Conservation (phyloP, 345 rosid species). For the Gynandropsis gynandra region DNA sequence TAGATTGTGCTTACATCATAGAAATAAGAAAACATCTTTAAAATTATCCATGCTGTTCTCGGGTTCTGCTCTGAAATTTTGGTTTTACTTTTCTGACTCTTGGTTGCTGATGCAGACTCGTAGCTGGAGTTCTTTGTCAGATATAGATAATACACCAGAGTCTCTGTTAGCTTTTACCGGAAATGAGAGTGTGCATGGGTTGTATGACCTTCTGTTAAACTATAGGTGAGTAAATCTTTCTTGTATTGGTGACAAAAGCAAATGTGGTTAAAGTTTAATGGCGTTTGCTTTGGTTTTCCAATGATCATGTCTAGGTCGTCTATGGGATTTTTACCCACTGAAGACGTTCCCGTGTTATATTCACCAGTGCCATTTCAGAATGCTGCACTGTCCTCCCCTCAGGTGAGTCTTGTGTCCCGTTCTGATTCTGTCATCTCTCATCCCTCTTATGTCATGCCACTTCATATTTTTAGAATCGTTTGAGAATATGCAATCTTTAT, state of each 20-base stretch:
- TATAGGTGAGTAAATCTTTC: conserved; percentile 44
- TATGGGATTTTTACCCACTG: conserved; percentile 51
- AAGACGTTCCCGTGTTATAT: conserved; percentile 74
- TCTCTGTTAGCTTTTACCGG: conserved; percentile 75
- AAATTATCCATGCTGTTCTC: no score
- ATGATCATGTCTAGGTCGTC: conserved; percentile 47
- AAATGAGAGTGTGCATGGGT: conserved; percentile 55
- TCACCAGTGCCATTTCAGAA: conserved; percentile 75
- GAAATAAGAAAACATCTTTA: no score
- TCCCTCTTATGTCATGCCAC: neutral
- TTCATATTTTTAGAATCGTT: neutral
- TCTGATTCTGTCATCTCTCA: neutral
- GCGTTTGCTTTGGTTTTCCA: conserved; percentile 13
- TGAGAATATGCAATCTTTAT: conserved; percentile 16
- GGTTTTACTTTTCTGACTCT: conserved; percentile 21
- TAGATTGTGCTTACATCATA: no score
- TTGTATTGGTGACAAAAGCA: neutral
- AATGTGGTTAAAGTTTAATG: neutral
- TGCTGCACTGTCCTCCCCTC: conserved; percentile 78
- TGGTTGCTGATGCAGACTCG: conserved; percentile 54
- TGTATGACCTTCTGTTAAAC: conserved; percentile 81
- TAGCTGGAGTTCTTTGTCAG: conserved; percentile 39
- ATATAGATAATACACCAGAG: conserved; percentile 74
- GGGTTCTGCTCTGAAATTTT: neutral
- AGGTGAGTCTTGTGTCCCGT: conserved; percentile 37